Evolutionary conservation across 2,329 filamentous ascomycete genomes (phyloP), one percentile per base, ranked within the genome.

Genomic region (Lojkania enalia): DNA sequence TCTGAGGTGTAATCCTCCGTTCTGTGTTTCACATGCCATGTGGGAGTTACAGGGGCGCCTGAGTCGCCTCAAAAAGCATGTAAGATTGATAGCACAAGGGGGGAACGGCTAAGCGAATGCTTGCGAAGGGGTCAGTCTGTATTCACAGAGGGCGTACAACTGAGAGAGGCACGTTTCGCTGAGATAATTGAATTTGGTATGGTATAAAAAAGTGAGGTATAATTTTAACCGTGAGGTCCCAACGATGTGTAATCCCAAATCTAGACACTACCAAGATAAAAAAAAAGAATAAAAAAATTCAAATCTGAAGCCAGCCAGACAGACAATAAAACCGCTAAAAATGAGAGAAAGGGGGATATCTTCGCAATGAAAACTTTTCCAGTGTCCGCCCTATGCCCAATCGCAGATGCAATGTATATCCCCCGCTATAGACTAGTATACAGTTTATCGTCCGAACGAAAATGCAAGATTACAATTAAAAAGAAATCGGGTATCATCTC

Each of bases 401-500:
- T 46, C 43, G 44, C 32, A 47, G 33, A 47, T 47, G 44, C 44
- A 42, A 56, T 61, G 49, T 61, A 53, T 54, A 50, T 52, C 52
- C 44, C 50, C 52, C 48, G 51, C 48, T 69, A 66, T 68, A 60
- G 59, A 67, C 68, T 62, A 69, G 51, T 54, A 33, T 15, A 33
- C 51, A 54, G 20, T 36, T 42, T 54, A 52, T 61, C 51, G 52
- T 64, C 55, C 58, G 52, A 58, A 51, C 46, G 52, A 61, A 62
- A 52, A 55, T 63, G 54, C 61, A 60, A 51, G 54, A 61, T 62
- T 63, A 66, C 53, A 61, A 68, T 68, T 68, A 67, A 61, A 66
- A 31, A 44, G 37, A 48, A 52, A 50, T 51, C 60, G 65, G 66
- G 65, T 70, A 70, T 70, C 62, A 67, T 64, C 64, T 64, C 55